Conservation (phyloP, 108 stramenopile genomes). For the Chaetoceros tenuissimus region DNA sequence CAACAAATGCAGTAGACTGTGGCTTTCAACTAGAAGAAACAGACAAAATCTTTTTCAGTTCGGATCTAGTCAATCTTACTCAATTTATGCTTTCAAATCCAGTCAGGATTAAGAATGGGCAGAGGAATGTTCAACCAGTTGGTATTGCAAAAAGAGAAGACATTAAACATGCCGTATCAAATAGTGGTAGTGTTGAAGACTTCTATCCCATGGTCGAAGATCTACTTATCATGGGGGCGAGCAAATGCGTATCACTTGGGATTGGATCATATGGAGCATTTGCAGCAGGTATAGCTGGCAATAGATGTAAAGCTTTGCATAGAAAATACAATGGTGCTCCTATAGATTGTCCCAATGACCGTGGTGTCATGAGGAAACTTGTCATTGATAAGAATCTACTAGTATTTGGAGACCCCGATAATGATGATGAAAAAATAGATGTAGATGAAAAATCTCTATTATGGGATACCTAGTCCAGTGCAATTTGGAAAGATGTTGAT, state of each 20-base stretch:
- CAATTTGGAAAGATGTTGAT: too few species aligned
- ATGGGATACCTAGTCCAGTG: too few species aligned
- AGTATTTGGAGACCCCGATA: too few species aligned
- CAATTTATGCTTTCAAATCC: neutral
- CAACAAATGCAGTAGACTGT: neutral
- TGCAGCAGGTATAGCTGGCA: neutral
- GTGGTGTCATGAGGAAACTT: too few species aligned
- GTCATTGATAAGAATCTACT: too few species aligned
- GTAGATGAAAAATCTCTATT: too few species aligned
- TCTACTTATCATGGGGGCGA: neutral
- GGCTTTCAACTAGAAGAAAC: neutral
- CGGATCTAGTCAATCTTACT: neutral
- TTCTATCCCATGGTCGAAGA: neutral
- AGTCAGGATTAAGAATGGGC: neutral
- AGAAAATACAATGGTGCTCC: neutral
- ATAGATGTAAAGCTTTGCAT: neutral
- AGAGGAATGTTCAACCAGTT: neutral
- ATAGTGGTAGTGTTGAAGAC: neutral
- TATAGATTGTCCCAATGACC: neutral
- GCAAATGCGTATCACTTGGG: neutral
- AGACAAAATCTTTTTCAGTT: neutral
- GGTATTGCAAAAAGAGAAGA: neutral
- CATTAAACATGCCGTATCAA: neutral
- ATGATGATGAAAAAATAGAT: too few species aligned
- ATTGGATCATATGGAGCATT: neutral